These are phyloP conservation scores for Filobasidium wieringae DNA, from an alignment of 768 basidiomycete genomes.

Conservation along the genomic window DNA sequence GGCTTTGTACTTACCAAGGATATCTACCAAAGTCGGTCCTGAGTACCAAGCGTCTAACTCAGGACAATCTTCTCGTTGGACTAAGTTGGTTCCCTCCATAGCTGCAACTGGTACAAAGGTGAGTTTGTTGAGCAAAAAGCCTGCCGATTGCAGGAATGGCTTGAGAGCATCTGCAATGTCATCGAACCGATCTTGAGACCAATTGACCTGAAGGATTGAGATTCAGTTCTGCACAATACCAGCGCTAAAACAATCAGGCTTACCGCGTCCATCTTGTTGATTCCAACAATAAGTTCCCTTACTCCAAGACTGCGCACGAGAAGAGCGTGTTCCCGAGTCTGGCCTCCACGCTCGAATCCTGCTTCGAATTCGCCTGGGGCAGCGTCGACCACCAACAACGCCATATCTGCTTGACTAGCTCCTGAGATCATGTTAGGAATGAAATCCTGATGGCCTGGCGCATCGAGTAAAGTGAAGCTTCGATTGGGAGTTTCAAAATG, in stretches of 20 bases:
- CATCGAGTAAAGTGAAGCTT: constrained; percentile 85
- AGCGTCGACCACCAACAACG: constrained; percentile 83
- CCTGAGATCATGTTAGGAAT: constrained; percentile 99
- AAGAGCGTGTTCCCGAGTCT: constrained; percentile 86
- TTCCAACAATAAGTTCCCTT: constrained; percentile 73
- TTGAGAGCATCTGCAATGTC: constrained; percentile 63
- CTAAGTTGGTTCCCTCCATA: constrained; percentile 76
- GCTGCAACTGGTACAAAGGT: constrained; percentile 81
- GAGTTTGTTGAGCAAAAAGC: constrained; percentile 67
- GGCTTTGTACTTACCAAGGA: constrained; percentile 55
- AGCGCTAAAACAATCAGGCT: constrained; percentile 17
- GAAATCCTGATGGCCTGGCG: constrained; percentile 94
- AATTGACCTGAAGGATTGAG: constrained; percentile 55
- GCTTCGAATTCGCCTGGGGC: constrained; percentile 86
- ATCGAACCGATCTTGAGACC: constrained; percentile 70
- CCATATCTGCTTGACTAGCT: constrained; percentile 90
- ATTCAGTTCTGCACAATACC: neutral
- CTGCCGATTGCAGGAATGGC: constrained; percentile 75
- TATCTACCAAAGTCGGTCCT: constrained; percentile 71
- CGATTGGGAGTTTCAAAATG: constrained; percentile 60
- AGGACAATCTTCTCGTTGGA: constrained; percentile 45
- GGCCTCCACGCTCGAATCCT: constrained; percentile 85
- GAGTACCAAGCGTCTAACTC: constrained; percentile 62
- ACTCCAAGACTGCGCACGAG: constrained; percentile 88
- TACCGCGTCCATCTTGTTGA: constrained; percentile 92